Conservation (phyloP, 2,329 filamentous ascomycete genomes). For the Aspergillus sergii region DNA sequence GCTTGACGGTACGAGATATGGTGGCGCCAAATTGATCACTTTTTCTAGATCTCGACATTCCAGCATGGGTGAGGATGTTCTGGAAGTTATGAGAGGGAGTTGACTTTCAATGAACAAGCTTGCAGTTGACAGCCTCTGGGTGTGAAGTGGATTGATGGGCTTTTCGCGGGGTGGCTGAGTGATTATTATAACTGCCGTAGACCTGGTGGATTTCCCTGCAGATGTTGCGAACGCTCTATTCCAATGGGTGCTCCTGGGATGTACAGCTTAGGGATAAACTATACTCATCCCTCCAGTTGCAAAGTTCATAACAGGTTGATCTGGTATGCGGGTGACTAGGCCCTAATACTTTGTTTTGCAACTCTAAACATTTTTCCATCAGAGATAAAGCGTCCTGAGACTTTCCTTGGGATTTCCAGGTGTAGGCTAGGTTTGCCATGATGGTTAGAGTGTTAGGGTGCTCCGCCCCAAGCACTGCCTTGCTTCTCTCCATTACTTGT, state of each 20-base stretch:
- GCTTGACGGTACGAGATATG: not conserved
- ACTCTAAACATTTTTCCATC: constrained; percentile 4
- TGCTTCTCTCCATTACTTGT: not conserved
- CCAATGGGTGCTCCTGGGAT: not conserved
- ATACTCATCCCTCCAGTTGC: not conserved
- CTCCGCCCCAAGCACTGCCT: not conserved
- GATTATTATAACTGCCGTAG: not conserved
- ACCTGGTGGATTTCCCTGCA: not conserved
- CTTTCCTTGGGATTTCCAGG: not conserved
- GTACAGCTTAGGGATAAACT: not conserved
- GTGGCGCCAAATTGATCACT: constrained; percentile 1
- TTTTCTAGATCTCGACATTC: not conserved
- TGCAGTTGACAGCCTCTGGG: not conserved
- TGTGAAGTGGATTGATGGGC: not conserved
- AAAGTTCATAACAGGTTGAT: not conserved
- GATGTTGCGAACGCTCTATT: not conserved
- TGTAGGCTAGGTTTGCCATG: constrained; percentile 7
- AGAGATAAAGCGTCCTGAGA: not conserved
- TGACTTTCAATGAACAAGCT: not conserved
- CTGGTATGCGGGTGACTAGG: not conserved
- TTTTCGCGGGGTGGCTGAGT: not conserved
- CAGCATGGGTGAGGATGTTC: not conserved
- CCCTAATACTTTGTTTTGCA: constrained; percentile 4
- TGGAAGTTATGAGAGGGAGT: constrained; percentile 1
- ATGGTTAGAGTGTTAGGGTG: constrained; percentile 2